phyloP scores from a whole-genome alignment of 768 basidiomycete species.

The Boletus vermiculosoides region DNA sequence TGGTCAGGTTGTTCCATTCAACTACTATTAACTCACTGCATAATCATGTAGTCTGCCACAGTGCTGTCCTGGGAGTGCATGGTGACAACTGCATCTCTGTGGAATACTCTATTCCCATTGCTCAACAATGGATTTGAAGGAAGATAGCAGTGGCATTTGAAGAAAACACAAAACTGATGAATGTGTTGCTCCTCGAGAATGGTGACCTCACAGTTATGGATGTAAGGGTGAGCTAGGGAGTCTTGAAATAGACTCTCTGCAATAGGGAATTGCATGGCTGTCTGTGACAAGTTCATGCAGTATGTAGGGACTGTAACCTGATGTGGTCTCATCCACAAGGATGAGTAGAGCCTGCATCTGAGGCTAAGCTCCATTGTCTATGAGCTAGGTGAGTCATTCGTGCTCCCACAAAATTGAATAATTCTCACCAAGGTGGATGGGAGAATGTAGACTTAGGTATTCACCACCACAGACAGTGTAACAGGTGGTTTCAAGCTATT shows the following conservation, averaged over 20 bases:
- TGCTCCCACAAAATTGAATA: too few relatives aligned
- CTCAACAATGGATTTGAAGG: neutral
- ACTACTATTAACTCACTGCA: neutral
- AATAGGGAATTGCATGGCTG: neutral
- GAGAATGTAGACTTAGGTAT: too few relatives aligned
- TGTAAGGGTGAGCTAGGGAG: neutral
- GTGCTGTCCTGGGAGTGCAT: slow-evolving; percentile 1
- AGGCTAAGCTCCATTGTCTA: neutral
- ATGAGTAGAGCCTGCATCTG: slow-evolving; percentile 1
- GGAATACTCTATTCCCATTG: neutral
- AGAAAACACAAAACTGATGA: slow-evolving; percentile 5
- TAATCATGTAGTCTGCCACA: slow-evolving; percentile 8
- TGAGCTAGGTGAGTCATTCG: neutral
- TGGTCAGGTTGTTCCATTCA: too few relatives aligned
- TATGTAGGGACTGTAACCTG: neutral
- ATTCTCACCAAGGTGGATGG: too few relatives aligned
- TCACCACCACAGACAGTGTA: too few relatives aligned
- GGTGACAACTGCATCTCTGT: slow-evolving; percentile 6
- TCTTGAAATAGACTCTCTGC: slow-evolving; percentile 4
- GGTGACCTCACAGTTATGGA: slow-evolving; percentile 7
- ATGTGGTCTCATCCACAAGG: neutral
- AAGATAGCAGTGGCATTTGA: slow-evolving; percentile 8
- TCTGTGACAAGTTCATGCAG: neutral
- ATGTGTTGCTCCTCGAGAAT: neutral
- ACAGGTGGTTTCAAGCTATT: too few relatives aligned